These are phyloP conservation scores for Begonia loranthoides DNA, from an alignment of 306 rosid species.

Conservation along the genomic window DNA sequence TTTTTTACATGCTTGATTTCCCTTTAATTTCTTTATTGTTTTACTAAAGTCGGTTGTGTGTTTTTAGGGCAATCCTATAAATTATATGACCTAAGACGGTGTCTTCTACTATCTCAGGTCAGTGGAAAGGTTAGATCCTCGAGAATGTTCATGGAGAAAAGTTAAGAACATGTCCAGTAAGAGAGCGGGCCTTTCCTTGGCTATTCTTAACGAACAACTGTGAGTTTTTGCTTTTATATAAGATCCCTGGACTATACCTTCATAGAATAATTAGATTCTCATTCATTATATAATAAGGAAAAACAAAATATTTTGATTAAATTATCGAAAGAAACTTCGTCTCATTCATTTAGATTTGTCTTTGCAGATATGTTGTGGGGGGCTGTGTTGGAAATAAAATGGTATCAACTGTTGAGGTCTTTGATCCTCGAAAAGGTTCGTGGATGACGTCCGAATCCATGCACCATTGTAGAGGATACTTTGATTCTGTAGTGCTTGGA, in stretches of 20 bases:
- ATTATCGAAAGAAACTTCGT: no score
- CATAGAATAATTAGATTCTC: background rate
- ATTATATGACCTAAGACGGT: background rate
- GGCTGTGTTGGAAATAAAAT: constrained; percentile 22
- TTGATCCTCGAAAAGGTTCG: constrained; percentile 25
- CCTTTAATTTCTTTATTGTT: no score
- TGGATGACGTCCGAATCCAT: constrained; percentile 26
- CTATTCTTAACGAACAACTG: constrained; percentile 23
- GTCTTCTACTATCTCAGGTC: constrained; percentile 16
- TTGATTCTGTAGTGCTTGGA: constrained; percentile 16
- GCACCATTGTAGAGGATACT: constrained; percentile 20
- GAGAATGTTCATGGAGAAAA: constrained; percentile 21
- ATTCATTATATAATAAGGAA: background rate
- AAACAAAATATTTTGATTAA: no score
- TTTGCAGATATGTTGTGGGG: constrained; percentile 31
- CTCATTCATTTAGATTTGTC: background rate
- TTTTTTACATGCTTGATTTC: no score
- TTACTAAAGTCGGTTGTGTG: no score
- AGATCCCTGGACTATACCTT: background rate
- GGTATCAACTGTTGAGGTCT: constrained; percentile 28
- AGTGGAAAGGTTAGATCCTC: constrained; percentile 31
- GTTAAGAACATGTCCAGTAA: constrained; percentile 22
- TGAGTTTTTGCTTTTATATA: constrained; percentile 10
- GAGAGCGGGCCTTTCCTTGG: constrained; percentile 26
- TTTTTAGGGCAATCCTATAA: background rate